Evolutionary conservation across 1,284 basidiomycete species (phyloP).

Genomic region (Naganishia sp.): DNA sequence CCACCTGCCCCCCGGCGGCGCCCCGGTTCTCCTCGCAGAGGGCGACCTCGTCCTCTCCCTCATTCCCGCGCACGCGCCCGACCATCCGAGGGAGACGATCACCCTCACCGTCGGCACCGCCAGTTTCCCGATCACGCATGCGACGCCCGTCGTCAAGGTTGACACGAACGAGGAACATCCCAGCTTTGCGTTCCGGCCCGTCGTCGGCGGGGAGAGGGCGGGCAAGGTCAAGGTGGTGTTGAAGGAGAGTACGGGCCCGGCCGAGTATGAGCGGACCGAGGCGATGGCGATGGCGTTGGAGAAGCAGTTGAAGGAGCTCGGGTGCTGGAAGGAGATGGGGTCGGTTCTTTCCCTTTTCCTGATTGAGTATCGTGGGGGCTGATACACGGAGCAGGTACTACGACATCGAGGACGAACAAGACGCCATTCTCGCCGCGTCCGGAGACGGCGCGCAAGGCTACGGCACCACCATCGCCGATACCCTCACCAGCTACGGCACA

Average conservation of each 20-base stretch:
- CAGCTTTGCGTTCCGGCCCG: constrained; percentile 49
- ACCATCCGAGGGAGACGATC: constrained; percentile 37
- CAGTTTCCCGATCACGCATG: constrained; percentile 45
- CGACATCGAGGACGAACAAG: constrained; percentile 51
- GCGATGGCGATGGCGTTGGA: constrained; percentile 42
- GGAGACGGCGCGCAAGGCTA: constrained; percentile 31
- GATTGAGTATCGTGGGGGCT: too few species aligned
- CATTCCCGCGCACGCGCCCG: constrained; percentile 47
- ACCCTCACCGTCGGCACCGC: constrained; percentile 45
- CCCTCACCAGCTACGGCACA: constrained; percentile 40
- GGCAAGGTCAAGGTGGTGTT: constrained; percentile 50
- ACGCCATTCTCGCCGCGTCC: constrained; percentile 26
- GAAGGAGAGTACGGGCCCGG: constrained; percentile 43
- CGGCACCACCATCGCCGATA: constrained; percentile 46
- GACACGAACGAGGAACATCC: constrained; percentile 47
- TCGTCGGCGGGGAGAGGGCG: constrained; percentile 34
- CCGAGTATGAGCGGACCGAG: constrained; percentile 49
- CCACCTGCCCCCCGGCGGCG: constrained; percentile 45
- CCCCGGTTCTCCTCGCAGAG: constrained; percentile 45
- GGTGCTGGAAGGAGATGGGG: constrained; percentile 33
- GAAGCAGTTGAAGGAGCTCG: constrained; percentile 41
- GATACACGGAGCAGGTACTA: constrained; percentile 49
- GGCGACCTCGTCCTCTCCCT: constrained; percentile 47
- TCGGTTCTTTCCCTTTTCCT: too few species aligned
- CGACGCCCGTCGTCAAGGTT: constrained; percentile 46